These are phyloP conservation scores for Chaetomium strumarium DNA, from an alignment of 2,329 filamentous ascomycete genomes.

Conservation along the genomic window DNA sequence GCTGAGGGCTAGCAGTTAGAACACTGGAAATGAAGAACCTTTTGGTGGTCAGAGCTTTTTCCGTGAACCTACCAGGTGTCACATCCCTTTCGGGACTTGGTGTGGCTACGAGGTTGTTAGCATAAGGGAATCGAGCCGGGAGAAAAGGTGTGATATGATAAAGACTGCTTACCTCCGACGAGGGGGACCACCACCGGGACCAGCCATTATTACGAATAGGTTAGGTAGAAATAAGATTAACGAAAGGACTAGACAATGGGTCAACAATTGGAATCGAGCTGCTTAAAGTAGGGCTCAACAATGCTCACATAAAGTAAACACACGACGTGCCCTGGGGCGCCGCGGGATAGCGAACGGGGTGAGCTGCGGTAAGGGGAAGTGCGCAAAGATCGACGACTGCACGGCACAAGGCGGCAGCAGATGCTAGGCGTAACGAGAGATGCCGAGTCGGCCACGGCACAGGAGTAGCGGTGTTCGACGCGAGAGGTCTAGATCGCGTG, in stretches of 20 bases:
- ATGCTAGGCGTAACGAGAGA: not conserved
- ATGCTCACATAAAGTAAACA: constrained; percentile 24
- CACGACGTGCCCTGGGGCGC: constrained; percentile 19
- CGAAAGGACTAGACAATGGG: constrained; percentile 31
- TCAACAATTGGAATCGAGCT: not conserved
- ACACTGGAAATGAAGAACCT: not conserved
- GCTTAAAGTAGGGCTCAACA: not conserved
- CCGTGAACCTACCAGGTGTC: constrained; percentile 65
- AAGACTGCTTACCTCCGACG: constrained; percentile 49
- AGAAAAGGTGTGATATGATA: not conserved
- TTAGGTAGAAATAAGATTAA: constrained; percentile 26
- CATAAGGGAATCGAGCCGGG: not conserved
- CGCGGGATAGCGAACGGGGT: constrained; percentile 24
- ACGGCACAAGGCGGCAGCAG: constrained; percentile 9
- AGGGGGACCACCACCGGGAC: constrained; percentile 89
- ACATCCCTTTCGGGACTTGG: constrained; percentile 97
- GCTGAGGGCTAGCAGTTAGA: constrained; percentile 33
- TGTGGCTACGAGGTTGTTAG: constrained; percentile 60
- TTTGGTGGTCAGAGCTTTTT: not conserved
- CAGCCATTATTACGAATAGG: constrained; percentile 63
- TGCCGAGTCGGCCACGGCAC: not conserved
- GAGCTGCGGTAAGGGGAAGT: constrained; percentile 18
- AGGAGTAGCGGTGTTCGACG: too few relatives aligned
- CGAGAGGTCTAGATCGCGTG: too few relatives aligned
- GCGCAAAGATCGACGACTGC: constrained; percentile 9